phyloP scores from a whole-genome alignment of 108 stramenopile genomes.

The Asterionellopsis glacialis region DNA sequence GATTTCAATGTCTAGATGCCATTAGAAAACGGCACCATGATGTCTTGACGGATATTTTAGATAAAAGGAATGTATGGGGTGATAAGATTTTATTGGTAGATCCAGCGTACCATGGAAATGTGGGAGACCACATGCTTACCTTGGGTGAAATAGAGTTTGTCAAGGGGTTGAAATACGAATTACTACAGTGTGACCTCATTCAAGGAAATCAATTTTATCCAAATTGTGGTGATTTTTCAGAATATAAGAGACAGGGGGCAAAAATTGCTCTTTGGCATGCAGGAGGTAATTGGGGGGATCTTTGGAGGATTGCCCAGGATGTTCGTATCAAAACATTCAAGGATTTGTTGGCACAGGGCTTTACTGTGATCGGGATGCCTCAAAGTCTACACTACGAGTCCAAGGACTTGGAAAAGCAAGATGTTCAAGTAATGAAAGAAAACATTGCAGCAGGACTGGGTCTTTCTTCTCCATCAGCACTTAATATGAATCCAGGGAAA shows the following conservation, averaged over 20 bases:
- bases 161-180: background rate
- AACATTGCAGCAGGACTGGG: constrained; percentile 11
- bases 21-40: too few relatives aligned
- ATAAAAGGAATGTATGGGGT: too few relatives aligned
- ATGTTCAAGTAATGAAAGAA: constrained; percentile 7
- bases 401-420: constrained; percentile 2
- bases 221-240: constrained; percentile 3
- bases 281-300: constrained; percentile 39
- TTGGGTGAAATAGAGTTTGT: constrained; percentile 17
- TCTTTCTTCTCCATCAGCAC: background rate
- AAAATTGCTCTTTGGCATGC: constrained; percentile 37
- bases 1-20: too few relatives aligned
- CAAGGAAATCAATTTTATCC: constrained; percentile 12
- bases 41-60: too few relatives aligned
- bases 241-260: background rate
- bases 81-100: constrained; percentile 19
- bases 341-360: constrained; percentile 18
- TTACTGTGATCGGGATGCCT: constrained; percentile 26
- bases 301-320: constrained; percentile 24
- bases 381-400: constrained; percentile 24
- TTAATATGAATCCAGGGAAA: constrained; percentile 1
- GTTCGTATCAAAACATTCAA: constrained; percentile 18
- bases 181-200: constrained; percentile 10
- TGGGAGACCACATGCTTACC: constrained; percentile 34
- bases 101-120: constrained; percentile 33